Evolutionary conservation across 805 yeast genomes (phyloP), one percentile per base, ranked within the genome.

Genomic region (Candida ponderosae): DNA sequence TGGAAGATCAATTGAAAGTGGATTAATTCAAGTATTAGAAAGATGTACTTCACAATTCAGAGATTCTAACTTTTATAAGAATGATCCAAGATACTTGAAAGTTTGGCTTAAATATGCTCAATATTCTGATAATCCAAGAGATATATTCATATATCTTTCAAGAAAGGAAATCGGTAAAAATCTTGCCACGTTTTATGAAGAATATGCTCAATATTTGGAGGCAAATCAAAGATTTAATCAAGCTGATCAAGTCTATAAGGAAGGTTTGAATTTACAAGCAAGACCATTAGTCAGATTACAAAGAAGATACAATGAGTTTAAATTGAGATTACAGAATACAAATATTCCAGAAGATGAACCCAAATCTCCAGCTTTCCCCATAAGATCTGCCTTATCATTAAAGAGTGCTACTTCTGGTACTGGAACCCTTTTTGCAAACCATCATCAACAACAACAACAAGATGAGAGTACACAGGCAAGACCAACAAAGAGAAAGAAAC

Each of bases 91-190:
- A 34, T 88, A 83, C 51, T 57, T 90, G 35, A 72, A 69, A 43
- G 69, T 88, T 2, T 90, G 98, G 97, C 57, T 89, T 29, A 78
- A 76, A 46, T 88, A 86, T 54, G 75, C 83, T 8, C 72, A 69
- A 18, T 78, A 71, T 50, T 71, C 82, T 2, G 85, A 80, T 41
- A 70, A 80, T 14, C 88, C 89, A 0, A 63, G 75, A 31, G 89
- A 81, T 37, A 66, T 84, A 3, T 88, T 81, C 54, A 66, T 74
- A 6, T 87, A 80, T 51, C 64, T 90, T 58, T 74, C 79, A 31
- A 73, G 79, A 42, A 78, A 81, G 44, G 75, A 70, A 34, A 84
- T 90, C 27, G 97, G 96, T 1, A 53, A 51, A 26, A 66, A 66
- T 29, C 62, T 86, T 35, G 76, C 96, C 0, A 48, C 76, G 16